Evolutionary conservation across 2,329 filamentous ascomycete genomes (phyloP).

Genomic region (Periconia sp.): DNA sequence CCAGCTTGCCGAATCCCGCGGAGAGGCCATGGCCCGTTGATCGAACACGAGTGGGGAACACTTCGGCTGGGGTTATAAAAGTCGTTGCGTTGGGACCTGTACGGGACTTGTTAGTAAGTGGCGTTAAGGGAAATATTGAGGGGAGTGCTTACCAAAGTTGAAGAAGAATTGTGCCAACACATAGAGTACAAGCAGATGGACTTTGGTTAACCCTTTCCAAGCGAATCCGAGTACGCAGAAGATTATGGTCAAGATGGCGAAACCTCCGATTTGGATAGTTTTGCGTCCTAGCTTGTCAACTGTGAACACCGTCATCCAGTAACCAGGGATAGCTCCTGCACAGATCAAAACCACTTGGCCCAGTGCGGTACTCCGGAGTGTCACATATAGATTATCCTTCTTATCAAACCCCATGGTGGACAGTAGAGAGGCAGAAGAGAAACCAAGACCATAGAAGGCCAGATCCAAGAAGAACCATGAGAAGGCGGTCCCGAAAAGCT

Average conservation of each 20-base stretch:
- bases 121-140: neutral
- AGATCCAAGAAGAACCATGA: constrained; percentile 57
- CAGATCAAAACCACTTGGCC: constrained; percentile 79
- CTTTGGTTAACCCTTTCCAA: constrained; percentile 47
- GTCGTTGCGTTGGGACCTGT: constrained; percentile 51
- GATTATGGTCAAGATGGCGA: constrained; percentile 50
- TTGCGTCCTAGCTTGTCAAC: constrained; percentile 77
- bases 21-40: constrained; percentile 53
- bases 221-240: constrained; percentile 55
- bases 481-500: constrained; percentile 73
- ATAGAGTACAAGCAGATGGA: constrained; percentile 49
- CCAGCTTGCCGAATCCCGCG: constrained; percentile 52
- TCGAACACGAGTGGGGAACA: constrained; percentile 54
- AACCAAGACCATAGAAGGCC: constrained; percentile 55
- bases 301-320: constrained; percentile 76
- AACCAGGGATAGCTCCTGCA: constrained; percentile 77
- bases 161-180: constrained; percentile 55
- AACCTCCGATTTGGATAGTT: constrained; percentile 68
- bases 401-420: constrained; percentile 70
- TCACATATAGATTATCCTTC: constrained; percentile 66
- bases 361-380: constrained; percentile 72
- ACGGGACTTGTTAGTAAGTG: neutral
- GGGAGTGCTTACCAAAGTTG: constrained; percentile 47
- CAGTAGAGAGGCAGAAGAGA: constrained; percentile 77
- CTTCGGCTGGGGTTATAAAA: constrained; percentile 56